Conservation (phyloP, 331 rosid genomes). For the Quercus lobata region DNA sequence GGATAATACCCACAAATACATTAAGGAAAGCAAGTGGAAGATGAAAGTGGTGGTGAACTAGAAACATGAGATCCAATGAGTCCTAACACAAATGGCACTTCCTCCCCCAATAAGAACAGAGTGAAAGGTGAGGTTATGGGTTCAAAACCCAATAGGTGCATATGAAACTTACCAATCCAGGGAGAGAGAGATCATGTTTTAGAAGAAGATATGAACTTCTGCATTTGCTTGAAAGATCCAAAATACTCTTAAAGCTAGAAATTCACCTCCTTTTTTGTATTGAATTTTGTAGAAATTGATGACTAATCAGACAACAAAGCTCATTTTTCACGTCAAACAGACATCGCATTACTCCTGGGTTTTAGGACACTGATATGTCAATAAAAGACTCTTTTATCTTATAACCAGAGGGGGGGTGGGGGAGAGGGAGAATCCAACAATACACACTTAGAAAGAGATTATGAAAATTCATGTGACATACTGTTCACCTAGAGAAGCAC, state of each 20-base stretch:
- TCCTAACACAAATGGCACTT: not conserved
- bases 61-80: not conserved
- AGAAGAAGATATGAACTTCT: not conserved
- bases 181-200: not conserved
- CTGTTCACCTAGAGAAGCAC: not conserved
- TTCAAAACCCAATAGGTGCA: not conserved
- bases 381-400: not conserved
- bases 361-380: not conserved
- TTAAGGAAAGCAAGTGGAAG: not conserved
- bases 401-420: not conserved
- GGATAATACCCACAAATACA: not conserved
- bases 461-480: not conserved
- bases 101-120: not conserved
- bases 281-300: not conserved
- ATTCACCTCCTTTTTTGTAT: not conserved
- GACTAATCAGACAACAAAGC: not conserved
- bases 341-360: constrained; percentile 1
- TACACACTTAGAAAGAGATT: no score
- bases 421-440: no score
- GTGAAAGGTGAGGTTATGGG: not conserved
- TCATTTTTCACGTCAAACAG: not conserved
- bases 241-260: not conserved
- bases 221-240: not conserved
- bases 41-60: not conserved
- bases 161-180: not conserved